Conservation (phyloP, 1,284 basidiomycete species). For the Cerioporus squamosus region DNA sequence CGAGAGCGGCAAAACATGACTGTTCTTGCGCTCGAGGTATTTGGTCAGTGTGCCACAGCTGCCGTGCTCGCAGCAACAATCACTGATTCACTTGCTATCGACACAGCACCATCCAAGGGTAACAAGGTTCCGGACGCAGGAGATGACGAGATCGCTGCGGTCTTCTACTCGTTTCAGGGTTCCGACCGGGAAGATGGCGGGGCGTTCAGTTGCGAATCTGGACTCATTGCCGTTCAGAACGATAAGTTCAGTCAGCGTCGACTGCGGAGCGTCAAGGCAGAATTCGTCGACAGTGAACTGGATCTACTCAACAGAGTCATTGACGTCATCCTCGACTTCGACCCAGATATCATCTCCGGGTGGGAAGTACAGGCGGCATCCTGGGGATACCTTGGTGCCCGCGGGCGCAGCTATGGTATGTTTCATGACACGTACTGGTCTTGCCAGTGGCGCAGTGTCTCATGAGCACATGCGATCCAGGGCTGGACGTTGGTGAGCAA, state of each 20-base stretch:
- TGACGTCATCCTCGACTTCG: constrained; percentile 77
- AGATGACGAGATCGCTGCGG: constrained; percentile 70
- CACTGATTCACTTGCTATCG: not conserved
- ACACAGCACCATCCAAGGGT: constrained; percentile 64
- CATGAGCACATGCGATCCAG: constrained; percentile 41
- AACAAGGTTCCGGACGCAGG: constrained; percentile 73
- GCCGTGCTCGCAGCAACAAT: not conserved
- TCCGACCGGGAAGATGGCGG: constrained; percentile 43
- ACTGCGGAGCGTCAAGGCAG: constrained; percentile 51
- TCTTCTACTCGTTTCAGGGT: constrained; percentile 74
- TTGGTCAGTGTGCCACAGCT: constrained; percentile 56
- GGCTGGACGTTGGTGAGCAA: constrained; percentile 67
- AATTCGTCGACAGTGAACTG: constrained; percentile 73
- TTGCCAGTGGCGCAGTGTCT: constrained; percentile 6
- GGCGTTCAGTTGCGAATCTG: constrained; percentile 48
- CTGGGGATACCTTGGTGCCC: constrained; percentile 89
- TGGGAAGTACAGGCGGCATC: constrained; percentile 91
- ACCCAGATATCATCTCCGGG: constrained; percentile 92
- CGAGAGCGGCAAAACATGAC: constrained; percentile 82
- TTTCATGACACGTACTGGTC: constrained; percentile 6
- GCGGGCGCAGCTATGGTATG: constrained; percentile 69
- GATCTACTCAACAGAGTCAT: constrained; percentile 84
- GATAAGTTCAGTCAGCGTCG: constrained; percentile 42
- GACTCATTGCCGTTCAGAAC: constrained; percentile 63
- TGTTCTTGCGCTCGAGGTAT: constrained; percentile 82